A percentile compares a stretch with the other conserved stretches of the same genome.
Evolutionary conservation across 2,329 filamentous ascomycete species (phyloP).

Genomic region (Teratosphaeria epicoccoides): DNA sequence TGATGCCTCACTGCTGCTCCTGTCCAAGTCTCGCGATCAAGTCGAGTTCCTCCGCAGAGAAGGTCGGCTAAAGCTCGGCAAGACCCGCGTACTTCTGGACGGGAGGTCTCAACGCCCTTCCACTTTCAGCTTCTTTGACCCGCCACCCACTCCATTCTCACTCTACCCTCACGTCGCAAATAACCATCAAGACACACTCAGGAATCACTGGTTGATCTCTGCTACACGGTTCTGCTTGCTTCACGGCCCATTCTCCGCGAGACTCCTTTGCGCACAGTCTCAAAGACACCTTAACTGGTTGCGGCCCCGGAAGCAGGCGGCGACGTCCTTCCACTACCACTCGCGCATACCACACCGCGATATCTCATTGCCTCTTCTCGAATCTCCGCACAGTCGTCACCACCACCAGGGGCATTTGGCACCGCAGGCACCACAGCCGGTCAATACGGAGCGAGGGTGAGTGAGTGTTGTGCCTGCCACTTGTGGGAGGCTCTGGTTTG

Average conservation of each 20-base stretch:
- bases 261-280: slow-evolving; percentile 17
- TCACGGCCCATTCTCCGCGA: slow-evolving; percentile 20
- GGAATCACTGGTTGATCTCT: slow-evolving; percentile 5
- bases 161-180: slow-evolving; percentile 17
- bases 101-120: slow-evolving; percentile 7
- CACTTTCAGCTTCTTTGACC: slow-evolving; percentile 10
- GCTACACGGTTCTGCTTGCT: neutral
- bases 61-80: slow-evolving; percentile 1
- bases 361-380: neutral
- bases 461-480: slow-evolving; percentile 9
- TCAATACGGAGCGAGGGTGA: slow-evolving; percentile 18
- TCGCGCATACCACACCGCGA: neutral
- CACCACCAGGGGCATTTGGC: neutral
- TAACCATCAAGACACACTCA: slow-evolving; percentile 5
- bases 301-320: slow-evolving; percentile 17
- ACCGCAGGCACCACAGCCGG: slow-evolving; percentile 5
- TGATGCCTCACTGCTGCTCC: neutral
- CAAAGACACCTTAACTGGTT: slow-evolving; percentile 57
- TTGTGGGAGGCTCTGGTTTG: too few species aligned
- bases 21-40: neutral
- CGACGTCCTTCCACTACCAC: slow-evolving; percentile 1
- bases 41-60: neutral
- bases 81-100: slow-evolving; percentile 1
- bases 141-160: slow-evolving; percentile 7
- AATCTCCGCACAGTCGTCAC: neutral